Evolutionary conservation across 768 basidiomycete species (phyloP), one percentile per base, ranked within the genome.

Genomic region (Amanita thiersii): DNA sequence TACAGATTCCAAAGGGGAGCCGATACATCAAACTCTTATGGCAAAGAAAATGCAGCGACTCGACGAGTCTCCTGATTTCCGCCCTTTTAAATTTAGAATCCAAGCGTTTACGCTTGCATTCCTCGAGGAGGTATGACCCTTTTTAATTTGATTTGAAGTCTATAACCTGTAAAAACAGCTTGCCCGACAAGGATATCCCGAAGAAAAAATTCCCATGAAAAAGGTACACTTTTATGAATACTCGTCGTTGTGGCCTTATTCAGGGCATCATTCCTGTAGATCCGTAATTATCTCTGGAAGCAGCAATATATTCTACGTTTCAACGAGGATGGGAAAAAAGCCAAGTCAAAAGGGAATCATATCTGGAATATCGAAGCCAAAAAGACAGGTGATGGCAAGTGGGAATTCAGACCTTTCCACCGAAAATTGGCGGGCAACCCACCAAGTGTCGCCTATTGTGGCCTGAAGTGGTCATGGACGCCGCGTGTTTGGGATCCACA

Each of bases 341-440:
- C 93, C 17, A 99, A 99, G 63, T 93, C 90, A 40, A 96, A 96
- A 68, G 94, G 94, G 35, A 99, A 99, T 63, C 94, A 98, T 54
- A 96, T 97, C 50, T 99, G 94, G 94, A 93, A 91, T 55, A 85
- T 98, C 38, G 90, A 97, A 53, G 94, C 91, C n/a, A 88, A 78
- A 65, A 93, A 88, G 60, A 56, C 65, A 17, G 66, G 66, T 17
- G 86, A 86, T 36, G 77, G 82, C 30, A 66, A 73, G 48, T 97
- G 91, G 91, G 71, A 77, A 39, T 96, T 94, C 65, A 75, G 89
- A 38, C 81, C 87, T 9, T 96, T 94, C 65, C 69, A 83, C 53
- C 81, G 92, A 42, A 85, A 83, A 60, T 77, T 98, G 41, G 86
- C 90, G 24, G 91, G 90, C 19, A 70, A 71, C 7, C 86, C 92